Percentiles rank a stretch among this genome's conserved stretches.
These are phyloP conservation scores for Phytophthora fragariaefolia DNA, from an alignment of 352 stramenopile species.

Conservation along the genomic window DNA sequence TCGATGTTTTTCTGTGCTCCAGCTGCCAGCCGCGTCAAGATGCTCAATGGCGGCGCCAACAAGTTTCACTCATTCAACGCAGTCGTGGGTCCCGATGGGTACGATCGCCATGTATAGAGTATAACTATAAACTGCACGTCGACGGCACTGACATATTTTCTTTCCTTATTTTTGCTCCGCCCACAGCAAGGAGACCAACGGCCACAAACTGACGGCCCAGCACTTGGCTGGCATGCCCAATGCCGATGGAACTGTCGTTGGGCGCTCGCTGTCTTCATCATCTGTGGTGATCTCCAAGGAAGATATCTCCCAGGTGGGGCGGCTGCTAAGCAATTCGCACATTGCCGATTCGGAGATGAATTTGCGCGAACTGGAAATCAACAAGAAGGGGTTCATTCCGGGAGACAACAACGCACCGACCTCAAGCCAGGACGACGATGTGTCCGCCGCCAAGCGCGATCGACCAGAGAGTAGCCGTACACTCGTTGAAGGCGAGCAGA, in stretches of 20 bases:
- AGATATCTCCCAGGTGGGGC: slow-evolving; percentile 76
- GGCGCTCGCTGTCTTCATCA: slow-evolving; percentile 71
- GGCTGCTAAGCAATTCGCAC: slow-evolving; percentile 76
- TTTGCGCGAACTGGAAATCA: slow-evolving; percentile 80
- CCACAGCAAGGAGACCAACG: slow-evolving; percentile 57
- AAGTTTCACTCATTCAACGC: slow-evolving; percentile 84
- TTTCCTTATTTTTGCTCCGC: slow-evolving; percentile 2
- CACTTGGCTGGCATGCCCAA: slow-evolving; percentile 45
- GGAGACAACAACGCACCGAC: slow-evolving; percentile 11
- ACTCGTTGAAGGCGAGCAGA: slow-evolving; percentile 65
- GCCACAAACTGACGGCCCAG: slow-evolving; percentile 37
- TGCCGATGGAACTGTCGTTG: slow-evolving; percentile 34
- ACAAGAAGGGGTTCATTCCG: slow-evolving; percentile 62
- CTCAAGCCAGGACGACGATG: slow-evolving; percentile 37
- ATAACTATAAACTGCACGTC: background rate
- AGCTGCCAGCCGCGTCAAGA: slow-evolving; percentile 74
- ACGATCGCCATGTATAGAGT: slow-evolving; percentile 6
- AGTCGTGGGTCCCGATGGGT: slow-evolving; percentile 50
- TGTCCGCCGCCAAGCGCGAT: slow-evolving; percentile 68
- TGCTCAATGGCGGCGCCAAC: slow-evolving; percentile 63
- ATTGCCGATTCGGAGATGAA: slow-evolving; percentile 85
- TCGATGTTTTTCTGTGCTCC: slow-evolving; percentile 16
- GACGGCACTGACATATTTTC: background rate
- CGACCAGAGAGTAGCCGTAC: slow-evolving; percentile 71
- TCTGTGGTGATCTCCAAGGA: slow-evolving; percentile 81